These are phyloP conservation scores for Pyronema domesticum DNA, from an alignment of 495 filamentous ascomycete genomes.

Conservation along the genomic window DNA sequence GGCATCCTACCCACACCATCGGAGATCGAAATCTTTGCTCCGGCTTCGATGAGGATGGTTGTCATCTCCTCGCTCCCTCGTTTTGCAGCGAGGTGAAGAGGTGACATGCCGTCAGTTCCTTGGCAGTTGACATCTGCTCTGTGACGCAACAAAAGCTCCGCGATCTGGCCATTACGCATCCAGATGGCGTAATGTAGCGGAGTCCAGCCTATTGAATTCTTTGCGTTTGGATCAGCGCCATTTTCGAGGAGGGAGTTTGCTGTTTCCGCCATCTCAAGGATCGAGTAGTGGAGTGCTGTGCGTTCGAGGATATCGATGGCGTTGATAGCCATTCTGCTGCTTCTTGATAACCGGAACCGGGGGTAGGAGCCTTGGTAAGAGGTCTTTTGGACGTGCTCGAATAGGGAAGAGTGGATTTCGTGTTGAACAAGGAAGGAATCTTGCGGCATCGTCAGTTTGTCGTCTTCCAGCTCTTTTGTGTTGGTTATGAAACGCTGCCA, in stretches of 20 bases:
- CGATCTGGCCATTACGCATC: background rate
- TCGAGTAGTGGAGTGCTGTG: background rate
- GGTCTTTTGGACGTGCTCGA: background rate
- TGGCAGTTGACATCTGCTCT: constrained; percentile 1
- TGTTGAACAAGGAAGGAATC: background rate
- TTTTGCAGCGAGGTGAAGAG: constrained; percentile 5
- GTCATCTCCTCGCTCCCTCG: constrained; percentile 1
- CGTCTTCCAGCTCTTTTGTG: background rate
- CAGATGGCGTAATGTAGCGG: background rate
- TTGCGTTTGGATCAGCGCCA: background rate
- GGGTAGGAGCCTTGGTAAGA: background rate
- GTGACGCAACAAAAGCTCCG: background rate
- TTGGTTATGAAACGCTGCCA: no score
- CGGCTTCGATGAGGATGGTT: constrained; percentile 2
- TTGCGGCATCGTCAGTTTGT: background rate
- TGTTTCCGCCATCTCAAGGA: background rate
- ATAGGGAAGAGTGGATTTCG: background rate
- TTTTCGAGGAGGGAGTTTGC: background rate
- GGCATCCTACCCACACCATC: background rate
- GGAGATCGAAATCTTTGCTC: background rate
- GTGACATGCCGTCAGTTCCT: background rate
- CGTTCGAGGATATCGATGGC: background rate
- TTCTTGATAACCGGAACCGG: no score
- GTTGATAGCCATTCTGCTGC: background rate
- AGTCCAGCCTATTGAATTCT: background rate